Conservation (phyloP, 176 grass and related monocot genomes). For the Eleusine indica region DNA sequence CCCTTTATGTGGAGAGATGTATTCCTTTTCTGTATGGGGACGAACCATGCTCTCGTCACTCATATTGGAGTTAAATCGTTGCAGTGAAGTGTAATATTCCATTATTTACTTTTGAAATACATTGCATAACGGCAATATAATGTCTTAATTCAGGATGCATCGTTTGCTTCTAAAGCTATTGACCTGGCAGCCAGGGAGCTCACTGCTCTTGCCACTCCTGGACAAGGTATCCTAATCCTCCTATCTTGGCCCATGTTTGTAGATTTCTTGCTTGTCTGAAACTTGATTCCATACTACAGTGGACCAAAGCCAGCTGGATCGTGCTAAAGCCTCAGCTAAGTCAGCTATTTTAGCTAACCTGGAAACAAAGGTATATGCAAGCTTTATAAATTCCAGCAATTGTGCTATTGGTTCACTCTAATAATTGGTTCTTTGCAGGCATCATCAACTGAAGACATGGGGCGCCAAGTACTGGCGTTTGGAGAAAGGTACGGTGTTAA, state of each 20-base stretch:
- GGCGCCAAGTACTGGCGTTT: constrained; percentile 78
- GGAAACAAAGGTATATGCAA: constrained; percentile 70
- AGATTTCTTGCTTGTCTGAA: constrained; percentile 35
- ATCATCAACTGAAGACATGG: constrained; percentile 76
- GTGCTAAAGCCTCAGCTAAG: constrained; percentile 84
- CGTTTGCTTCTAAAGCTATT: constrained; percentile 84
- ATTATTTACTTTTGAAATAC: not conserved
- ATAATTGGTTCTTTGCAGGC: constrained; percentile 46
- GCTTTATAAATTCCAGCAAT: constrained; percentile 35
- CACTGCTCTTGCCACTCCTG: constrained; percentile 76
- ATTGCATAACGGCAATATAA: constrained; percentile 3
- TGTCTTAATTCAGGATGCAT: constrained; percentile 66
- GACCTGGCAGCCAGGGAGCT: constrained; percentile 88
- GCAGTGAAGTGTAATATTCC: not conserved
- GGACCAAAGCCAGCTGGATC: constrained; percentile 81
- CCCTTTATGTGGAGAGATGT: not conserved
- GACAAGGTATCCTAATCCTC: constrained; percentile 63
- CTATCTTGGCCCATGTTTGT: constrained; percentile 31
- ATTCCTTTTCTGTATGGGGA: constrained; percentile 3
- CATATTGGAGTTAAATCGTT: constrained; percentile 1
- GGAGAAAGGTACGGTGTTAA: constrained; percentile 75
- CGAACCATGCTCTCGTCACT: not conserved
- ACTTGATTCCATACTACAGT: constrained; percentile 54
- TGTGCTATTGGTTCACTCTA: constrained; percentile 25
- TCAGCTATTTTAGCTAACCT: constrained; percentile 68